Evolutionary conservation across 768 basidiomycete species (phyloP).

Genomic region (Amanita pseudoporphyria): DNA sequence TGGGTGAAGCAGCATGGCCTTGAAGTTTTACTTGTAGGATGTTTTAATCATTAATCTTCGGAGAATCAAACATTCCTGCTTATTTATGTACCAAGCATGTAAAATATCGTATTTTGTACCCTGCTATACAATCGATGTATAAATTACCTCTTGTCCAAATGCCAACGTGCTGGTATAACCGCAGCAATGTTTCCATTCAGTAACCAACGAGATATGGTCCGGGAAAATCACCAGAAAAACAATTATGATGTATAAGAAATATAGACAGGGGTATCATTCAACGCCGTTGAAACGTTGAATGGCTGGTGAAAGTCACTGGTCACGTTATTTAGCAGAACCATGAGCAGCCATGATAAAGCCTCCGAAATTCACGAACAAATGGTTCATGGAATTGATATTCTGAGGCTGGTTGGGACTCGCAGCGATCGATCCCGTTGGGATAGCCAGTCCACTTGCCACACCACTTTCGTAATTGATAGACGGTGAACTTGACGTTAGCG

Average conservation of each 20-base stretch:
- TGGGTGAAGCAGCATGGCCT: slow-evolving; percentile 60
- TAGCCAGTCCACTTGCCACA: slow-evolving; percentile 21
- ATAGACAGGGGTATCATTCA: background rate
- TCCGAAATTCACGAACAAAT: slow-evolving; percentile 28
- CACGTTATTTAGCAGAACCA: background rate
- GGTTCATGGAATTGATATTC: slow-evolving; percentile 24
- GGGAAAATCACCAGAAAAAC: background rate
- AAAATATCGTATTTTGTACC: background rate
- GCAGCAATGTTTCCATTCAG: too few relatives aligned
- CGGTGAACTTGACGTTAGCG: slow-evolving; percentile 8
- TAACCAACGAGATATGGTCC: too few relatives aligned
- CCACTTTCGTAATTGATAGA: slow-evolving; percentile 16
- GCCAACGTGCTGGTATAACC: too few relatives aligned
- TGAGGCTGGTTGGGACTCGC: slow-evolving; percentile 15
- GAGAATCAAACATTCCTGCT: background rate
- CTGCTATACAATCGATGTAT: background rate
- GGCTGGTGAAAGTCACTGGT: background rate
- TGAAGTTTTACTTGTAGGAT: slow-evolving; percentile 52
- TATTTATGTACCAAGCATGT: background rate
- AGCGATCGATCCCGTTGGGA: slow-evolving; percentile 21
- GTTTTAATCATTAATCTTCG: slow-evolving; percentile 28
- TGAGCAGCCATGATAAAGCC: slow-evolving; percentile 21
- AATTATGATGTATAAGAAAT: background rate
- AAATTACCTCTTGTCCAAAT: background rate
- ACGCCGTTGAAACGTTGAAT: background rate